These are phyloP conservation scores for Lavandula angustifolia DNA, from an alignment of 257 asterid genomes.

Conservation along the genomic window DNA sequence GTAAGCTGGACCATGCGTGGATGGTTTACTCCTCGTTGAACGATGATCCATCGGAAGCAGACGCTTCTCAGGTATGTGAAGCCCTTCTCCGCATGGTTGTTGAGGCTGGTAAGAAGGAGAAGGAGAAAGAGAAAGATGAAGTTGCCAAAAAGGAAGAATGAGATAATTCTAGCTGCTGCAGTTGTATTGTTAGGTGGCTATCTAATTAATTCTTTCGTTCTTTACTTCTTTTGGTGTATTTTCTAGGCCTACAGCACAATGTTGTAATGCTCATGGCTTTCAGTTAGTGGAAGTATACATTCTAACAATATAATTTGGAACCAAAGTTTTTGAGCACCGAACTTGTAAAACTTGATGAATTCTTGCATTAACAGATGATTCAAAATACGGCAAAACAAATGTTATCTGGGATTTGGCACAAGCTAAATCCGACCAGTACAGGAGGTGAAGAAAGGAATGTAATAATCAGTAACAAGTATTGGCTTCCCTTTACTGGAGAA, in stretches of 20 bases:
- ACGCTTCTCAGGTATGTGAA: slow-evolving; percentile 93
- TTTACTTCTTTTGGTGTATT: neutral
- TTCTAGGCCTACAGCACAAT: neutral
- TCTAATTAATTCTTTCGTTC: slow-evolving; percentile 25
- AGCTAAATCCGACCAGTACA: neutral
- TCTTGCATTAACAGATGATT: too few relatives aligned
- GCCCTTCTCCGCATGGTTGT: slow-evolving; percentile 84
- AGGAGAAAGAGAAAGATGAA: slow-evolving; percentile 49
- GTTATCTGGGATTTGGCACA: too few relatives aligned
- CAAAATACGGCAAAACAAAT: too few relatives aligned
- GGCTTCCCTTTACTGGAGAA: slow-evolving; percentile 26
- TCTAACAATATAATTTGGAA: too few relatives aligned
- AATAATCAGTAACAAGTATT: neutral
- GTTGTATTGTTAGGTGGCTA: neutral
- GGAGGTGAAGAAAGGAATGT: slow-evolving; percentile 14
- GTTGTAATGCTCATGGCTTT: too few relatives aligned
- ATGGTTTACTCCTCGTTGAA: slow-evolving; percentile 86
- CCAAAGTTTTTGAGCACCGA: neutral
- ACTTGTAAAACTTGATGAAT: neutral
- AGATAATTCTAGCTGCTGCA: neutral
- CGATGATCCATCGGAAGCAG: slow-evolving; percentile 72
- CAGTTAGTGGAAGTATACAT: too few relatives aligned
- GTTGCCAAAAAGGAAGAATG: slow-evolving; percentile 53
- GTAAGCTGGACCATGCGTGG: slow-evolving; percentile 97
- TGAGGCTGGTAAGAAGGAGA: slow-evolving; percentile 61